Percentiles rank a stretch among this genome's conserved stretches.
Conservation (phyloP, 1,284 basidiomycete species). For the Coniferiporia sulphurascens region DNA sequence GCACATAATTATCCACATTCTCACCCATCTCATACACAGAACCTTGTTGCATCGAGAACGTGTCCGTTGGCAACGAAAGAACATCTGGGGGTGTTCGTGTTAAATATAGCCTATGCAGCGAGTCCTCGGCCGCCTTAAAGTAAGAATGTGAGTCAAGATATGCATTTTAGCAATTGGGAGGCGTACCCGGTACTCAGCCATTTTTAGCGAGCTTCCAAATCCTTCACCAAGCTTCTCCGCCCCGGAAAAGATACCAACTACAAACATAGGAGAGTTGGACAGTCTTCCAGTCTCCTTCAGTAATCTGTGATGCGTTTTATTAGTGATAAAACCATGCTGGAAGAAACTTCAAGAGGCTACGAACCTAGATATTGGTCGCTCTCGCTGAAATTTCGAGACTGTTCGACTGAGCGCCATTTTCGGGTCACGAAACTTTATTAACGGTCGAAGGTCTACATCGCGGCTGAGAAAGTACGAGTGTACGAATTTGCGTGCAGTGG, state of each 20-base stretch:
- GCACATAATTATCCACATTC: constrained; percentile 40
- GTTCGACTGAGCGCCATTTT: constrained; percentile 78
- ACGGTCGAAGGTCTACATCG: constrained; percentile 71
- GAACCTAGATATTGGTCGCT: constrained; percentile 71
- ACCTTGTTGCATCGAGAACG: constrained; percentile 52
- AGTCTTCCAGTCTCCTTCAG: constrained; percentile 90
- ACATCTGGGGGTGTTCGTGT: constrained; percentile 65
- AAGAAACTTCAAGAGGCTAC: constrained; percentile 17
- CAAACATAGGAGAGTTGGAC: constrained; percentile 87
- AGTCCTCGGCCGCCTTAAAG: constrained; percentile 76
- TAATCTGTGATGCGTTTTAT: constrained; percentile 40
- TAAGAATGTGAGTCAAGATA: constrained; percentile 1
- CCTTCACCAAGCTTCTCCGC: constrained; percentile 91
- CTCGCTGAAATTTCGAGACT: constrained; percentile 72
- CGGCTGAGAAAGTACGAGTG: constrained; percentile 84
- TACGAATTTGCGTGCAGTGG: constrained; percentile 76
- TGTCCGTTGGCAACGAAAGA: constrained; percentile 63
- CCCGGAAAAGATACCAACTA: constrained; percentile 91
- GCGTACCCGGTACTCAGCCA: constrained; percentile 91
- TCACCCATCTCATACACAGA: constrained; percentile 36
- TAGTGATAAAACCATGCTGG: neutral
- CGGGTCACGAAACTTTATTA: constrained; percentile 89
- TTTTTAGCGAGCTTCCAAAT: constrained; percentile 86
- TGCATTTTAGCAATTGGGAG: constrained; percentile 5
- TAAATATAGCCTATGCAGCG: constrained; percentile 76